phyloP scores from a whole-genome alignment of 805 yeast species.

The Candida schatavii region DNA sequence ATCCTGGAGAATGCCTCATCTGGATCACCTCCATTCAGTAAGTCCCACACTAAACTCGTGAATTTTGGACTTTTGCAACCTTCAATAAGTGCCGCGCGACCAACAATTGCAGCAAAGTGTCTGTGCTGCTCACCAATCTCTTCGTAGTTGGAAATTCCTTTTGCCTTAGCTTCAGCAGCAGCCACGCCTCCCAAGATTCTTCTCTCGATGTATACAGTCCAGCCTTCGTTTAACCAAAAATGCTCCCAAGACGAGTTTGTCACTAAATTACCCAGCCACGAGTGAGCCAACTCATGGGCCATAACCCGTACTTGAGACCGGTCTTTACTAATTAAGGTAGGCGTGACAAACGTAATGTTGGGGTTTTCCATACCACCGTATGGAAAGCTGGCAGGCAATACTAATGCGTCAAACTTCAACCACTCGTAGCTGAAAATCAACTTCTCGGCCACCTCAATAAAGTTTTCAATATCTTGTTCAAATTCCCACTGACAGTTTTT shows the following conservation, averaged over 20 bases:
- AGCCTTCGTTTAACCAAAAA: conserved; percentile 38
- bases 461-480: conserved; percentile 33
- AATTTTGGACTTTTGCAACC: conserved; percentile 18
- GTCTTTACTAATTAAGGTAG: conserved; percentile 32
- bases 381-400: conserved; percentile 31
- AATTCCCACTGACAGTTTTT: conserved; percentile 33
- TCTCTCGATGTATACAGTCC: conserved; percentile 36
- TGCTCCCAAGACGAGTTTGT: conserved; percentile 38
- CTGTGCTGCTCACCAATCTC: conserved; percentile 26
- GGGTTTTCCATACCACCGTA: conserved; percentile 42
- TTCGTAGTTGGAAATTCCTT: conserved; percentile 16
- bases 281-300: conserved; percentile 39
- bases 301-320: conserved; percentile 32
- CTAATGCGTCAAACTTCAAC: conserved; percentile 31
- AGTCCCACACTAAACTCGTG: conserved; percentile 23
- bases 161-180: conserved; percentile 17
- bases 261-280: conserved; percentile 38
- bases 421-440: conserved; percentile 34
- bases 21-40: conserved; percentile 20
- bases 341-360: conserved; percentile 32
- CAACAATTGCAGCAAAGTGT: conserved; percentile 30
- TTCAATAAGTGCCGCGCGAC: conserved; percentile 28
- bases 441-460: conserved; percentile 31
- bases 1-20: conserved; percentile 31
- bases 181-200: conserved; percentile 31